Evolutionary conservation across 2,329 filamentous ascomycete genomes (phyloP), one percentile per base, ranked within the genome.

Genomic region (Fusarium pseudograminearum): DNA sequence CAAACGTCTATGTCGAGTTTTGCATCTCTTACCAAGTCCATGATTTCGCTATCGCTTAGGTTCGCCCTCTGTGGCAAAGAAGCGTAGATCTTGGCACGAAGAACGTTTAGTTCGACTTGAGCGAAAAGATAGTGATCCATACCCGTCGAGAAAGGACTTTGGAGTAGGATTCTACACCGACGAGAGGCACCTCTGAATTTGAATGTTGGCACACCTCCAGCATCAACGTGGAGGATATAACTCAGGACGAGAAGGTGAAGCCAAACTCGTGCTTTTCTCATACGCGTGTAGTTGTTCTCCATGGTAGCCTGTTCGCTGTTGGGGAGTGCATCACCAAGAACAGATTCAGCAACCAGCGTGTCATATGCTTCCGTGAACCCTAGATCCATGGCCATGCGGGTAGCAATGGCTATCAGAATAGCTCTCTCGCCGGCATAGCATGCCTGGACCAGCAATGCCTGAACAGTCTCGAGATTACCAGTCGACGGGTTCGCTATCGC

Each of bases 101-200:
- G 42, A 36, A 65, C 62, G 2, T 65, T 65, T 0, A 65, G 22
- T 11, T 65, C 62, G 0, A 65, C 62, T 30, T 65, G 62, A 4
- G 62, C 54, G 0, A 65, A 66, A 0, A 65, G 54, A 10, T 65
- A 65, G 6, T 65, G 62, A 10, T 65, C 62, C 61, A 65, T 65
- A 0, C 54, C 61, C 0, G 55, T 65, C 4, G 62, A 64, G 4
- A 65, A 26, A 0, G 61, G 30, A 4, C 47, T 50, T 22, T 65
- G 62, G 0, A 65, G 14, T 1, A 65, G 26, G 0, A 65, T 58
- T n/a, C 62, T 45, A 1, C 62, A 65, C 5, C 62, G 47, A 4
- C 62, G 47, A 2, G 61, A 61, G 1, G 62, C 62, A 9, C 62
- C 62, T 9, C 61, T 42, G 0, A 65, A 65, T 18, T 65, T 65